Evolutionary conservation across 139 green algal genomes (phyloP).

Genomic region (Tetraselmis striata): DNA sequence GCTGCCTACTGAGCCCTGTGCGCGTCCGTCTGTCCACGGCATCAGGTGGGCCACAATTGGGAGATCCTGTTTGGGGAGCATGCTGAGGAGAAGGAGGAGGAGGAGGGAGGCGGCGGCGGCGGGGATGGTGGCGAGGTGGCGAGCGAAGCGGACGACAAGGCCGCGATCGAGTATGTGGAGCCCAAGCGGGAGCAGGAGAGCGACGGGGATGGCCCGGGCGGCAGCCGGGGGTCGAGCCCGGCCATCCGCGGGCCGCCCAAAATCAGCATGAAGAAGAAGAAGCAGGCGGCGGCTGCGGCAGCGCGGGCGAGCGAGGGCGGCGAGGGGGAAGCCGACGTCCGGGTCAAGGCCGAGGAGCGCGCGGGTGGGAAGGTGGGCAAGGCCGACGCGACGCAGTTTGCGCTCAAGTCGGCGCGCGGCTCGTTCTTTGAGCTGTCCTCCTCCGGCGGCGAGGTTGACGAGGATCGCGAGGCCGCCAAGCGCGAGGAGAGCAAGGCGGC

Average conservation of each 20-base stretch:
- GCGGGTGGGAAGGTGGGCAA: not conserved
- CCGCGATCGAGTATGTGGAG: not conserved
- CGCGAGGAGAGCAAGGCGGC: not conserved
- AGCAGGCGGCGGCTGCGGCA: not conserved
- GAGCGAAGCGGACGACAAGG: not conserved
- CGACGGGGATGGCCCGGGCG: not conserved
- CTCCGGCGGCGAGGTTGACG: no score
- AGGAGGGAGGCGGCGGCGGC: no score
- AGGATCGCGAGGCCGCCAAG: not conserved
- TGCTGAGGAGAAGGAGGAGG: not conserved
- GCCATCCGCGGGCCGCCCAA: slow-evolving; percentile 34
- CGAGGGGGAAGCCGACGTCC: not conserved
- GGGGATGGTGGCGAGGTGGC: no score
- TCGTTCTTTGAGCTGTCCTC: not conserved
- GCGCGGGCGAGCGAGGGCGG: no score
- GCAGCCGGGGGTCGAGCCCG: not conserved
- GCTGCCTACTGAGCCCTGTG: no score
- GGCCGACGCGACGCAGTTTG: not conserved
- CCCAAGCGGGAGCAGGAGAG: not conserved
- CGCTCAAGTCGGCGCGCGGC: not conserved
- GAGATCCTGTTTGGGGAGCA: not conserved
- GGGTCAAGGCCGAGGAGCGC: not conserved
- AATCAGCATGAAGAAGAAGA: slow-evolving; percentile 31
- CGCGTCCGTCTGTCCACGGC: no score
- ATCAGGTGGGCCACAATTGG: not conserved